Percentiles rank a stretch among this genome's conserved stretches.
Evolutionary conservation across 257 asterid genomes (phyloP).

Genomic region (Solanum gandarillasii): DNA sequence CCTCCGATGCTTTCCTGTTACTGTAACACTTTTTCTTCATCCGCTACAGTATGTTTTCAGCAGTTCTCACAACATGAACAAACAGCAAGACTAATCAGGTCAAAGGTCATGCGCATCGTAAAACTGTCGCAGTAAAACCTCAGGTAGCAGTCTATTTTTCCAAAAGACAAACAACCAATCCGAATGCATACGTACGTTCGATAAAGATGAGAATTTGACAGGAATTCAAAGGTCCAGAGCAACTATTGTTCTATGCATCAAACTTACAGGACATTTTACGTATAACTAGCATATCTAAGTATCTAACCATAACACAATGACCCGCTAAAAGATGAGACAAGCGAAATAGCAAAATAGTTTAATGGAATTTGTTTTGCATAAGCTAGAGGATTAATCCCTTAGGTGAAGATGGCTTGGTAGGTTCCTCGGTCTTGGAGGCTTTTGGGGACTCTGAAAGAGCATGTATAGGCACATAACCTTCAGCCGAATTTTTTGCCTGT

Average conservation of each 20-base stretch:
- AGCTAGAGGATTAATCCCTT: constrained; percentile 30
- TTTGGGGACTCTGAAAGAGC: constrained; percentile 14
- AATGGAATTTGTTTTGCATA: background rate
- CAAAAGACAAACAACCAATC: background rate
- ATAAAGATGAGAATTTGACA: background rate
- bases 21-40: background rate
- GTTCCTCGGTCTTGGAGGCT: constrained; percentile 13
- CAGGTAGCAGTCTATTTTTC: background rate
- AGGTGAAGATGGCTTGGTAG: constrained; percentile 28
- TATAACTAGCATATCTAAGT: background rate
- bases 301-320: background rate
- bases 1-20: background rate
- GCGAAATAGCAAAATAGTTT: background rate
- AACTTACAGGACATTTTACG: background rate
- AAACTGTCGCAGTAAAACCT: background rate
- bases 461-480: constrained; percentile 25
- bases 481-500: constrained; percentile 23
- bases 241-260: background rate
- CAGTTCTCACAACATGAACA: background rate
- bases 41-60: background rate
- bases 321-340: background rate
- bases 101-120: background rate
- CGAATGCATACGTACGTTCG: background rate
- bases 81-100: background rate
- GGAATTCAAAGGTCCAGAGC: background rate